Conservation (phyloP, 768 basidiomycete genomes). For the Infundibulicybe gibba region DNA sequence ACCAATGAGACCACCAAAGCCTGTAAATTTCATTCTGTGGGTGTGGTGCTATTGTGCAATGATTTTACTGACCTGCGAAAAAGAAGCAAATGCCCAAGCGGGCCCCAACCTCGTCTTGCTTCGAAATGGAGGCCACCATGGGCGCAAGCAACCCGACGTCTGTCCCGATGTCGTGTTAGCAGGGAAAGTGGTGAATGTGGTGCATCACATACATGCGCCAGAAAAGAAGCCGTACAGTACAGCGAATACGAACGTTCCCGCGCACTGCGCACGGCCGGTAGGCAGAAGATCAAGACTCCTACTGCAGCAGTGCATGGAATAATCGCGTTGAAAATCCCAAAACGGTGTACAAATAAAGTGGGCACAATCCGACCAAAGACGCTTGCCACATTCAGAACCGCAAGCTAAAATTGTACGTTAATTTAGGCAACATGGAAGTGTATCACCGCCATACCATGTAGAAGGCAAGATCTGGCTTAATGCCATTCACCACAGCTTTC, state of each 20-base stretch:
- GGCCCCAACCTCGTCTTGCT: slow-evolving; percentile 48
- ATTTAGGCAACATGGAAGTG: background rate
- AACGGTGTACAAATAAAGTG: background rate
- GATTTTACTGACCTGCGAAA: slow-evolving; percentile 31
- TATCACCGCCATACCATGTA: slow-evolving; percentile 34
- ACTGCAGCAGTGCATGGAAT: background rate
- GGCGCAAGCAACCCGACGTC: too few relatives aligned
- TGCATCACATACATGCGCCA: background rate
- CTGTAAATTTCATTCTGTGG: slow-evolving; percentile 15
- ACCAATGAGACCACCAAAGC: slow-evolving; percentile 39
- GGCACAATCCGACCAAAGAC: background rate
- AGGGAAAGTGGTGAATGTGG: too few relatives aligned
- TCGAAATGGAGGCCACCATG: slow-evolving; percentile 38
- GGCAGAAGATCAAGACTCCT: background rate
- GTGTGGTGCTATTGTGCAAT: background rate
- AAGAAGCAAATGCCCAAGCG: slow-evolving; percentile 50
- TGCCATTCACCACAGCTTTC: slow-evolving; percentile 38
- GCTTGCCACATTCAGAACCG: background rate
- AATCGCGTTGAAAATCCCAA: background rate
- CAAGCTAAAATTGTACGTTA: background rate
- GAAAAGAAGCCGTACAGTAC: background rate
- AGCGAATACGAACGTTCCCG: background rate
- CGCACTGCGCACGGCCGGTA: background rate
- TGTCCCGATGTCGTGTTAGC: too few relatives aligned
- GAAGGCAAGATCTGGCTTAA: slow-evolving; percentile 38